Percentiles rank a stretch among this genome's conserved stretches.
phyloP scores from a whole-genome alignment of 345 rosid species.

The Citrus reticulata region DNA sequence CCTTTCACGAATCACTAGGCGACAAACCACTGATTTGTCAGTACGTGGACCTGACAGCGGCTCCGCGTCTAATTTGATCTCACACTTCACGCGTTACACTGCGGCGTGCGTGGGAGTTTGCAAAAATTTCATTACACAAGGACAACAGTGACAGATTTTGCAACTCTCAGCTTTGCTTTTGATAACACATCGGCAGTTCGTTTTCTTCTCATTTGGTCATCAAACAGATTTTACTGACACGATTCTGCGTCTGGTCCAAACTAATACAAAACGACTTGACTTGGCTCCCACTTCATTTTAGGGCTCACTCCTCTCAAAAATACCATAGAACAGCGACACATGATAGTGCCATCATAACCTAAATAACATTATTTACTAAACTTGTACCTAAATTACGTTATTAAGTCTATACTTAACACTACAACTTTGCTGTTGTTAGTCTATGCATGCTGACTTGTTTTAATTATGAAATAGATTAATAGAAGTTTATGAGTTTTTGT shows the following conservation, averaged over 20 bases:
- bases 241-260: not conserved
- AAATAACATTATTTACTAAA: too few species aligned
- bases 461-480: not conserved
- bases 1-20: slow-evolving; percentile 30
- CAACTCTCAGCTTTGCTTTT: too few species aligned
- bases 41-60: slow-evolving; percentile 28
- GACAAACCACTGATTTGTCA: slow-evolving; percentile 47
- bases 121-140: not conserved
- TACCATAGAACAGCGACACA: not conserved
- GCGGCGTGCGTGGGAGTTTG: slow-evolving; percentile 19
- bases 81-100: slow-evolving; percentile 26
- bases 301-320: not conserved
- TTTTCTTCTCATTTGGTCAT: not conserved
- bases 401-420: too few species aligned
- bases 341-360: too few species aligned
- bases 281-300: not conserved
- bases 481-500: not conserved
- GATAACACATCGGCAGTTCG: not conserved
- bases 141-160: not conserved
- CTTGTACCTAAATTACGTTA: too few species aligned
- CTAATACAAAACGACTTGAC: slow-evolving; percentile 4
- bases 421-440: not conserved
- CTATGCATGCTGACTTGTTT: not conserved
- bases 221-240: not conserved
- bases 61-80: slow-evolving; percentile 19